Evolutionary conservation across 345 rosid species (phyloP), one percentile per base, ranked within the genome.

Genomic region (Corymbia maculata): DNA sequence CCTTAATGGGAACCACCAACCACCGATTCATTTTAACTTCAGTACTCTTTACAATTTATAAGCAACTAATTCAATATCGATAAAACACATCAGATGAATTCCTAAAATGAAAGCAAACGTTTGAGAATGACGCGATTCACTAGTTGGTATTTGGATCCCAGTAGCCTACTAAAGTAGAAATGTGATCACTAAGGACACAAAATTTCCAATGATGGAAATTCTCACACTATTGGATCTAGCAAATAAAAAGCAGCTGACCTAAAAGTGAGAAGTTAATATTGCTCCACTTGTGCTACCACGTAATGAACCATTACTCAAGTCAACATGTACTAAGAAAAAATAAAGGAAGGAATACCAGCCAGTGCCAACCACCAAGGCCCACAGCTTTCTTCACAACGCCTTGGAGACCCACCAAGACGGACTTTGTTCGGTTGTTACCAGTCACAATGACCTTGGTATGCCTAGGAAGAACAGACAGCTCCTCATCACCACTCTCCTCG

Each of bases 381-480:
- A 95, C 95, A 84, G 95, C 96, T 90, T 95, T 95, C 95, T 95
- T 95, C 64, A 95, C 96, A 45, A 95, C 96, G n/a, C 96, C 96
- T 90, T 95, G 95, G 52, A 94, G 90, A 52, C 96, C 96, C 68
- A 94, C 96, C 88, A 94, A 82, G 22, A 94, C 95, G 19, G 96
- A 95, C 87, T 94, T 95, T 45, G 96, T 95, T 86, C 96, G 91
- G 86, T 95, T 95, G 89, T 95, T 95, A 80, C 97, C 97, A 7
- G 95, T 94, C 85, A 95, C 95, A 85, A 95, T 88, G 45, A 95
- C 97, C 90, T 95, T 94, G 70, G 97, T 95, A 89, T 95, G 97
- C 89, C 95, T 91, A 22, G 97, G 95, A 80, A 95, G 95, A 85
- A 94, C 95, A 51, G 95, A 92, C 79, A 95, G 94, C 89, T 93